phyloP scores from a whole-genome alignment of 1,284 basidiomycete genomes.

The Tetrapyrgos nigripes region DNA sequence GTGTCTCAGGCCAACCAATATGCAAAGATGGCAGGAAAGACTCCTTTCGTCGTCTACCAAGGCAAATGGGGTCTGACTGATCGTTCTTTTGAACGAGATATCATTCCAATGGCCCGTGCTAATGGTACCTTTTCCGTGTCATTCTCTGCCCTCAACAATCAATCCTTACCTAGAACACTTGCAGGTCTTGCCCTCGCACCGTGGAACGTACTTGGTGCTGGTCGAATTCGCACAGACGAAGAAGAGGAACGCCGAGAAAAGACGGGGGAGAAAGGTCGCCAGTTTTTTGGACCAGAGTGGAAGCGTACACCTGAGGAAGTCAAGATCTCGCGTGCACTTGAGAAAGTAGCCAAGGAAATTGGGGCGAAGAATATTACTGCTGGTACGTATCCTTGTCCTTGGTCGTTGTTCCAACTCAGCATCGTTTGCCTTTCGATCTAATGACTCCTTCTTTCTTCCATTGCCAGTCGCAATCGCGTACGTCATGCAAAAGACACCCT shows the following conservation, averaged over 20 bases:
- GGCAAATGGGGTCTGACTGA: slow-evolving; percentile 57
- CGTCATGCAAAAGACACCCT: slow-evolving; percentile 9
- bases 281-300: slow-evolving; percentile 37
- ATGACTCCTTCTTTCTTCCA: background rate
- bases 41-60: slow-evolving; percentile 60
- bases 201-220: slow-evolving; percentile 47
- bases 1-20: slow-evolving; percentile 50
- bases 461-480: slow-evolving; percentile 6
- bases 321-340: slow-evolving; percentile 34
- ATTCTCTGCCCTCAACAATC: background rate
- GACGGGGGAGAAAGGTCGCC: slow-evolving; percentile 48
- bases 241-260: slow-evolving; percentile 48
- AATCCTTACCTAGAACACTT: too few species aligned
- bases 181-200: slow-evolving; percentile 6
- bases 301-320: slow-evolving; percentile 47
- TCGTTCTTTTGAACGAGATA: slow-evolving; percentile 59
- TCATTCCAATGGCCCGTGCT: slow-evolving; percentile 58
- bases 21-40: slow-evolving; percentile 48
- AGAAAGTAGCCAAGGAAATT: slow-evolving; percentile 4
- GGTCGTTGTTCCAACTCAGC: background rate
- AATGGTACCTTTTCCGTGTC: slow-evolving; percentile 39
- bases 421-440: background rate
- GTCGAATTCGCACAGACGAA: slow-evolving; percentile 53
- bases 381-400: slow-evolving; percentile 1
- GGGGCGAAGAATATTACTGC: slow-evolving; percentile 8